Base-by-base conservation (phyloP, 805 yeast species). In the Torulaspora quercuum region DNA sequence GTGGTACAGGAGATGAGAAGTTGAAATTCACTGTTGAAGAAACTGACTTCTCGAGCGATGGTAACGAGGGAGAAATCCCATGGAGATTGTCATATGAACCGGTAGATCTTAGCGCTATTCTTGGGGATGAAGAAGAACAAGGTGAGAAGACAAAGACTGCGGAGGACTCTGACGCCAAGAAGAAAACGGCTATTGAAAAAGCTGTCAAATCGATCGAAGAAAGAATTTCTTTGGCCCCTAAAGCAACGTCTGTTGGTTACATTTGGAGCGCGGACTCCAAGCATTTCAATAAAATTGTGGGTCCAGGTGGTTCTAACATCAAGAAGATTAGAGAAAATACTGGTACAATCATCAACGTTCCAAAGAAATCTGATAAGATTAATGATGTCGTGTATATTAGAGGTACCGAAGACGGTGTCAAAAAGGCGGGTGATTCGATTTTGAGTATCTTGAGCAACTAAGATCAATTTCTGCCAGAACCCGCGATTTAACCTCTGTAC, bases 281-380 rank as follows among this genome's bases (percentile, higher is more conserved):
- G 17, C 56, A 57, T 29, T 81, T 82, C 59, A 73, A 81, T 40
- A 74, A 70, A 56, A 68, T 86, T 35, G 75, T 87, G 45, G 95
- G 95, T 6, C 78, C 86, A 10, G 80, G 76, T 48, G 95, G 95
- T 30, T 63, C 78, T 22, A 77, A 74, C 44, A 68, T 86, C 54
- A 76, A 72, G 51, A 64, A 65, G 46, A 70, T 85, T 41, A 78
- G 92, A 65, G 65, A 66, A 17, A 65, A 70, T 40, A 67, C 82
- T 13, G 76, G 74, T 12, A 69, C 82, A 24, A 69, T 74, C 39
- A 73, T 84, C 44, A 68, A 70, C 33, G 76, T 83, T 37, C 94
- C 92, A 48, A 76, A 76, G 59, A 64, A 65, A 29, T 60, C 59
- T 30, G 82, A 78, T 44, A 65, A 70, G 44, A 53, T 70, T 44